Conservation (phyloP, 2,329 filamentous ascomycete species). For the Alternaria triticimaculans region DNA sequence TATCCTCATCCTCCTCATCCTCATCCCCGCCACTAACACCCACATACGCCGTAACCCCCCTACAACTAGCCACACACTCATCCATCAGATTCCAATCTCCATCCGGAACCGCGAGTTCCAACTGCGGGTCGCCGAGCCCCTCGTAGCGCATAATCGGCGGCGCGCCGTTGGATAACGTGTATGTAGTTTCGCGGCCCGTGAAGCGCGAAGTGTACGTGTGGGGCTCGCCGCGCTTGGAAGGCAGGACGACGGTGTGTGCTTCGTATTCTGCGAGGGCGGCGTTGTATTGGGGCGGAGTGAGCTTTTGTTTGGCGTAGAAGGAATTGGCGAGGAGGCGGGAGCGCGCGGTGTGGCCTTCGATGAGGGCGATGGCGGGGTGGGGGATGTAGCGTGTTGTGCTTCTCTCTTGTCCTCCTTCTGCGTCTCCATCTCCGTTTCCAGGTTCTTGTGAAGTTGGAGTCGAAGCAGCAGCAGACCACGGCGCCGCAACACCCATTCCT, state of each 20-base stretch:
- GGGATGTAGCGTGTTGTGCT: slow-evolving; percentile 26
- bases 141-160: slow-evolving; percentile 18
- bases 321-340: slow-evolving; percentile 1
- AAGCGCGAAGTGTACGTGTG: neutral
- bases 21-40: neutral
- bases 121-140: slow-evolving; percentile 15
- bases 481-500: slow-evolving; percentile 24
- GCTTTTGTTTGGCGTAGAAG: neutral
- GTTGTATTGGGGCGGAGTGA: neutral
- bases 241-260: neutral
- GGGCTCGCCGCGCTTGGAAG: neutral
- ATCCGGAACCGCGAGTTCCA: slow-evolving; percentile 1
- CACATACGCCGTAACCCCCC: slow-evolving; percentile 20
- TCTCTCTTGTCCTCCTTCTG: neutral
- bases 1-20: slow-evolving; percentile 3
- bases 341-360: slow-evolving; percentile 29
- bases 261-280: slow-evolving; percentile 7
- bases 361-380: slow-evolving; percentile 29
- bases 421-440: neutral
- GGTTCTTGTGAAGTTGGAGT: neutral
- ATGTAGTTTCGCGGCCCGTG: neutral
- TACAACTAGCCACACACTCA: slow-evolving; percentile 25
- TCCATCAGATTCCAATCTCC: slow-evolving; percentile 16
- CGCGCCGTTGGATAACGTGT: slow-evolving; percentile 20
- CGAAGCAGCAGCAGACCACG: neutral